Evolutionary conservation across 2,329 filamentous ascomycete species (phyloP), one percentile per base, ranked within the genome.

Genomic region (Arthrinium puccinioides): DNA sequence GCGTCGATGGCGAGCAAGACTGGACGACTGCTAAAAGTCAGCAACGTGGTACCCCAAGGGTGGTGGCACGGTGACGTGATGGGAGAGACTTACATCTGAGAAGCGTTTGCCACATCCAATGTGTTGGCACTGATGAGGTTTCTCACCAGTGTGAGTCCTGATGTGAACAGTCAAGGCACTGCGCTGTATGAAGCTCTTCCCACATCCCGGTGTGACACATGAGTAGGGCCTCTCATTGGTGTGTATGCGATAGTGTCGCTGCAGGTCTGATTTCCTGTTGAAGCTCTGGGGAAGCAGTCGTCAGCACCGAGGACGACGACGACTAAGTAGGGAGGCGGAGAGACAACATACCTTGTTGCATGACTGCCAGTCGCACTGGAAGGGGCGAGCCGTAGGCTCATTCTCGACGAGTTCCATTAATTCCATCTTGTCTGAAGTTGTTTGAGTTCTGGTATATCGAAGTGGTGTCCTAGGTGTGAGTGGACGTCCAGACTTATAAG

Each of bases 111-210:
- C 76, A 50, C 80, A 84, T 15, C 75, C 78, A 19, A 72, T 60
- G 45, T 81, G 73, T 51, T 79, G 71, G 51, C 81, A 85, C 49
- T 77, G 71, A 47, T 84, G 79, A 41, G 81, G 81, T 58, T 84
- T 85, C 62, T 84, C 81, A 39, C 79, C 79, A 1, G 79, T 84
- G 45, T 84, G 81, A 10, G 79, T 84, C 45, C 81, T 73, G 39
- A 79, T 80, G 54, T 85, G 81, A 27, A 84, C 80, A 3, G 79
- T 84, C 47, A 84, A 59, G 26, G 80, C 80, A 56, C 79, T 84
- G 43, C 79, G 67, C 51, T 84, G 80, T 45, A 84, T 84, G 56
- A 84, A 84, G 57, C 76, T 79, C 62, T 84, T 84, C 30, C 76
- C 75, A 52, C 80, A 84, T 6, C 71, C 74, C 8, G 67, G 67